Evolutionary conservation across 306 rosid species (phyloP), one percentile per base, ranked within the genome.

Genomic region (Cucurbita ficifolia): DNA sequence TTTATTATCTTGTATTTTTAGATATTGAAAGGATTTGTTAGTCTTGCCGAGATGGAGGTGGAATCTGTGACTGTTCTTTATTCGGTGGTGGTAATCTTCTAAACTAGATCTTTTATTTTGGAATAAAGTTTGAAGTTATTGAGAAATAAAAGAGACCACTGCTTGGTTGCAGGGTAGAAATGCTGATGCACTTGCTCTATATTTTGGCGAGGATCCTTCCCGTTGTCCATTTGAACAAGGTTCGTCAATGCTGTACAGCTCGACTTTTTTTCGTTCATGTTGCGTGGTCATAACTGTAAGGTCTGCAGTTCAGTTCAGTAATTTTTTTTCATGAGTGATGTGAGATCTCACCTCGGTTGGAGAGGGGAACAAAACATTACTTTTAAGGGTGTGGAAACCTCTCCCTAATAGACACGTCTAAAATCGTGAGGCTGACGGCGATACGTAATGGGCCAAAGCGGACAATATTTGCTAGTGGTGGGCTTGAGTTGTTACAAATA

Each of bases 171-270:
- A 95, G 99, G 99, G 99, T 82, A 89, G 90, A 87, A 88, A 87
- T 70, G 99, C 99, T 2, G 99, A 95, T 85, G 93, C 88, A 55
- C 97, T 95, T 78, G 96, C 96, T 33, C 80, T 78, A 39, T 95
- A 95, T 82, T 91, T 95, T 73, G 92, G 92, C 10, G 99, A 95
- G 88, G 97, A 95, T 84, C 99, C 99, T 72, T 82, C 91, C 19
- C 86, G 89, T 14, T 91, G 82, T 85, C 96, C 97, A 19, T 89
- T 89, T 80, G 99, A 95, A 78, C 99, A 95, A 87, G 97, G 99
- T 91, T 82, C 79, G 83, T 78, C 75, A 72, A 21, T 70, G 76
- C 54, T 68, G 73, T 19, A 69, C 40, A 42, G 54, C 70, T 69
- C 48, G 21, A 7, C 38, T 18, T 17, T 59, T 58, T 35, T 2